Percentiles rank a stretch among this genome's conserved stretches.
Evolutionary conservation across 2,329 filamentous ascomycete species (phyloP).

Genomic region (Colletotrichum sp.): DNA sequence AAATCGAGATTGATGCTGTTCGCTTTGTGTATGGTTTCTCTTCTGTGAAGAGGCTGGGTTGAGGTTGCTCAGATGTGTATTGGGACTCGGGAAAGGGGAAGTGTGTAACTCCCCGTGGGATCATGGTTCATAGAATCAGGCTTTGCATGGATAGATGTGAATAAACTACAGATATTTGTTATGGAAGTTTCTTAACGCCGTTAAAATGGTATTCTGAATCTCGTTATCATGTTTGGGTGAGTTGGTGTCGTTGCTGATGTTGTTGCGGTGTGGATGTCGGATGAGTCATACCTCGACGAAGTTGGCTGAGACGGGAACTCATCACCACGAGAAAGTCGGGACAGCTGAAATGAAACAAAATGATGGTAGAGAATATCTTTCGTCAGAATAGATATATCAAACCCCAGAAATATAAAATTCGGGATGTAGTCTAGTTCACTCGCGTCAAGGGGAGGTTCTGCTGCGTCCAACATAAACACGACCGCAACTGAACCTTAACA

Average conservation of each 20-base stretch:
- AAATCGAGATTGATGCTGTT: background rate
- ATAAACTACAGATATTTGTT: background rate
- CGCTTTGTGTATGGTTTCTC: background rate
- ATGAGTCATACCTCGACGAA: background rate
- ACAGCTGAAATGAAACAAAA: background rate
- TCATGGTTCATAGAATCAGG: background rate
- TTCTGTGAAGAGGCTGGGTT: background rate
- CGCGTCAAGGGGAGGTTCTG: background rate
- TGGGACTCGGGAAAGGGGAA: background rate
- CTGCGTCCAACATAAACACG: background rate
- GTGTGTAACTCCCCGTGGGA: background rate
- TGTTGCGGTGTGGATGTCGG: background rate
- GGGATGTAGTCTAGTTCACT: background rate
- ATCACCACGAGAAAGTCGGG: background rate
- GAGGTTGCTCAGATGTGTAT: background rate
- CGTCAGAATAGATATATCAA: no score
- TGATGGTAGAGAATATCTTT: no score
- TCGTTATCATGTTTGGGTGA: no score
- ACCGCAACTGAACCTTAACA: background rate
- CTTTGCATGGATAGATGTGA: background rate
- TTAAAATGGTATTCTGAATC: no score
- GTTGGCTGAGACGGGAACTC: background rate
- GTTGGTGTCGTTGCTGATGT: background rate
- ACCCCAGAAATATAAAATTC: no score
- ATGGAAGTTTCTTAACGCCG: background rate